Base-by-base conservation (phyloP, 2,329 filamentous ascomycete species). In the Phaeophleospora eucalypticola region DNA sequence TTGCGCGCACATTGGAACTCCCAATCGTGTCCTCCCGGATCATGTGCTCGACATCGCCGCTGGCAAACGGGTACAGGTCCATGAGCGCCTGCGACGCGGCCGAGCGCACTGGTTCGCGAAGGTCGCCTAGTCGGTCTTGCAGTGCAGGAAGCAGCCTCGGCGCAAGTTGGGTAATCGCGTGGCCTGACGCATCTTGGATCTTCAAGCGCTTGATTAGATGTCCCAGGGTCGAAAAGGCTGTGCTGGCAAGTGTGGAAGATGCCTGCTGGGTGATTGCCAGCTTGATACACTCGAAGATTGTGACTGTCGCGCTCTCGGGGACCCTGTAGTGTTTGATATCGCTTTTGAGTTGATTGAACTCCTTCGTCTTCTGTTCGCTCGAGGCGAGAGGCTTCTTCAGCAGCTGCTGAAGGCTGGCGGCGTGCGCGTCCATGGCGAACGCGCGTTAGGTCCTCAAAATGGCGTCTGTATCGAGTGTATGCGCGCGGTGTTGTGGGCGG, bases 271-370 rank as follows among this genome's bases (percentile, higher is more conserved):
- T 73, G 56, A 91, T 85, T 50, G 88, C 86, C 43, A 82, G 72
- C 53, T 85, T 84, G 61, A 94, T 76, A 54, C 84, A 87, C 51
- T 96, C 89, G 69, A 95, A 94, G 54, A 95, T 81, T 48, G 81
- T 75, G 19, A 81, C 71, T 58, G 94, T 79, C 60, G 78, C 78
- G 45, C 71, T 69, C 56, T 94, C 88, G 51, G 89, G 88, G 37
- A 95, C 87, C 72, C 89, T 89, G 65, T 87, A 85, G 68, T 95
- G 89, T 69, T 95, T 95, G 75, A 95, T 95, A 66, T 83, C 81
- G 36, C 87, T 89, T 71, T 95, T 95, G 69, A 90, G 75, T 60
- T 74, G 77, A 49, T 82, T 87, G 58, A 95, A 80, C 44, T 80
- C 78, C 54, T 81, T 75, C 54, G 89, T 77, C 65, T 89, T 89